A percentile compares a stretch with the other conserved stretches of the same genome.
phyloP scores from a whole-genome alignment of 768 basidiomycete species.

The Suillus sp. region DNA sequence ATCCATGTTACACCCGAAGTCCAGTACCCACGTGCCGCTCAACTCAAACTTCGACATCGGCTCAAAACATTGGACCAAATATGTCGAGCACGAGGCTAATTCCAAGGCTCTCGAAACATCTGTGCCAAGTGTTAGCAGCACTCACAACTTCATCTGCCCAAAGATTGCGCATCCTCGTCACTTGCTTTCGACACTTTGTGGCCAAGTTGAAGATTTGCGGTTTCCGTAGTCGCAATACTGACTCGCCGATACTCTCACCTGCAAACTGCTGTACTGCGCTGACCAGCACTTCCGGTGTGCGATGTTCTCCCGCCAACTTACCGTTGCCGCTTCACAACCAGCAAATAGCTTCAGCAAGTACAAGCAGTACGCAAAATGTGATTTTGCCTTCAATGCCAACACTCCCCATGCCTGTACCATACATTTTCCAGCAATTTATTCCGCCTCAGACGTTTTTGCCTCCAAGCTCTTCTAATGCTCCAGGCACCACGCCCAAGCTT shows the following conservation, averaged over 20 bases:
- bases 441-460: neutral
- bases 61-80: neutral
- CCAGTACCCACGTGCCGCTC: neutral
- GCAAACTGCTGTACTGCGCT: neutral
- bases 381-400: neutral
- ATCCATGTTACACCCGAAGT: too few species aligned
- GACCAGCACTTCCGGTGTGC: neutral
- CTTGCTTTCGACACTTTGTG: neutral
- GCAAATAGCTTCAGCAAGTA: neutral
- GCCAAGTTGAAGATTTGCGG: neutral
- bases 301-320: neutral
- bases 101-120: neutral
- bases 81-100: neutral
- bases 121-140: neutral
- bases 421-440: neutral
- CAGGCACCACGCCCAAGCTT: neutral
- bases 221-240: neutral
- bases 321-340: neutral
- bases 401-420: neutral
- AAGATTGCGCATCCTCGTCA: neutral
- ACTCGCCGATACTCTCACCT: neutral
- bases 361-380: neutral
- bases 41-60: neutral
- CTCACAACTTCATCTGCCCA: neutral
- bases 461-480: neutral